A percentile compares a stretch with the other conserved stretches of the same genome.
phyloP scores from a whole-genome alignment of 2,329 filamentous ascomycete species.

The Huntiella moniliformis region DNA sequence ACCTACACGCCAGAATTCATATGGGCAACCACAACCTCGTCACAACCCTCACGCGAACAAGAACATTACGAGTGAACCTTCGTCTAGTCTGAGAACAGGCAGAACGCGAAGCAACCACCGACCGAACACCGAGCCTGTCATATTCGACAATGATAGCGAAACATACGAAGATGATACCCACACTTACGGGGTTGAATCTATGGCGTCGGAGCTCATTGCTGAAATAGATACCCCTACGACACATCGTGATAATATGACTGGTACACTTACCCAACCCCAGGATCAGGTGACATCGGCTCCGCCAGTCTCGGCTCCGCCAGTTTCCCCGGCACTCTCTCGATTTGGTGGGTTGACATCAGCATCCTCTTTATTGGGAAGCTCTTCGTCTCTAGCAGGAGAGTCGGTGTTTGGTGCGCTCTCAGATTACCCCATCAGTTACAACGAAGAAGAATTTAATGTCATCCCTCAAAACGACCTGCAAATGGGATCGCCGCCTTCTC shows the following conservation, averaged over 20 bases:
- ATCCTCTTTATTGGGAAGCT: conserved; percentile 21
- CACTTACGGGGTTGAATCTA: conserved; percentile 5
- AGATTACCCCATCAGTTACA: conserved; percentile 17
- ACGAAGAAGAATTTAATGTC: background rate
- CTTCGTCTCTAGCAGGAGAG: conserved; percentile 31
- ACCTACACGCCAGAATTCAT: too few species aligned
- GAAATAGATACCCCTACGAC: background rate
- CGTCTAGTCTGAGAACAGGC: too few species aligned
- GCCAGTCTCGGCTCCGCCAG: background rate
- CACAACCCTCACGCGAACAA: too few species aligned
- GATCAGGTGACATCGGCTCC: background rate
- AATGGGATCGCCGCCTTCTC: too few species aligned
- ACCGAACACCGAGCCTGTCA: too few species aligned
- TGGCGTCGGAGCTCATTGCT: conserved; percentile 1
- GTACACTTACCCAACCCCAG: background rate
- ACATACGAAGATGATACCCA: background rate
- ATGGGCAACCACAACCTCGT: too few species aligned
- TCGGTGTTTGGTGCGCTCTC: conserved; percentile 31
- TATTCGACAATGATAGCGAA: too few species aligned
- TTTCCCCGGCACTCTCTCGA: conserved; percentile 16
- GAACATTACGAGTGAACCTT: too few species aligned
- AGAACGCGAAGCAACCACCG: too few species aligned
- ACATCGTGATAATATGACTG: background rate
- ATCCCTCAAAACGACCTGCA: background rate
- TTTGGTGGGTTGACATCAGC: conserved; percentile 11